These are phyloP conservation scores for Metschnikowia koreensis DNA, from an alignment of 805 yeast genomes.

Conservation along the genomic window DNA sequence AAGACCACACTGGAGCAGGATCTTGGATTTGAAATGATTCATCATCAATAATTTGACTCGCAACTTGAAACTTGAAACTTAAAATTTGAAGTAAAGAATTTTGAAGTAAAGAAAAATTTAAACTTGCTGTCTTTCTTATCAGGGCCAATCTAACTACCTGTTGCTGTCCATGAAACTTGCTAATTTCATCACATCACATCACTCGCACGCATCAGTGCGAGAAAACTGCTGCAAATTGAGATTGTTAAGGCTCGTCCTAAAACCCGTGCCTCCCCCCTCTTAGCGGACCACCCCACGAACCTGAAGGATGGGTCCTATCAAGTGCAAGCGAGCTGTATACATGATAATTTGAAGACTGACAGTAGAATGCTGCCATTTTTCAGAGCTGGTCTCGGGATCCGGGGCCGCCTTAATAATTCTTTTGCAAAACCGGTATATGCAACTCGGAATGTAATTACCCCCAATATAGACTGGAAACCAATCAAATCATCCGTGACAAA, in stretches of 20 bases:
- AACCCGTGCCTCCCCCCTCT: not conserved
- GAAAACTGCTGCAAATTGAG: no score
- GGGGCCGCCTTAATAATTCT: not conserved
- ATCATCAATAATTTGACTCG: no score
- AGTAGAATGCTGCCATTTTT: slow-evolving; percentile 5
- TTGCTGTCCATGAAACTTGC: not conserved
- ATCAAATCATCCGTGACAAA: slow-evolving; percentile 48
- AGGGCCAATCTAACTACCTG: no score
- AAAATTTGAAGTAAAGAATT: no score
- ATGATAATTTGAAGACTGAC: not conserved
- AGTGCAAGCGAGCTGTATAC: not conserved
- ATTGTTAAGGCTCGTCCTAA: not conserved
- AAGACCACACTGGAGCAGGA: no score
- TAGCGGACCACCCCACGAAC: not conserved
- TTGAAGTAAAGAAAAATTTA: no score
- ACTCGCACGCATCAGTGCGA: no score
- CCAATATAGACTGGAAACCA: slow-evolving; percentile 84
- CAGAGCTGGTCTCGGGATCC: slow-evolving; percentile 2
- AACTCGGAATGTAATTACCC: slow-evolving; percentile 45
- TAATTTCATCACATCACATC: not conserved
- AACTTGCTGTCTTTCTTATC: no score
- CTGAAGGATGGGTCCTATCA: not conserved
- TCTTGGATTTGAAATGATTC: no score
- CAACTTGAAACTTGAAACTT: no score
- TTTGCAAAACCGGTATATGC: not conserved